These are phyloP conservation scores for Blastobotrys aristatus DNA, from an alignment of 1,139 yeast species.

Conservation along the genomic window DNA sequence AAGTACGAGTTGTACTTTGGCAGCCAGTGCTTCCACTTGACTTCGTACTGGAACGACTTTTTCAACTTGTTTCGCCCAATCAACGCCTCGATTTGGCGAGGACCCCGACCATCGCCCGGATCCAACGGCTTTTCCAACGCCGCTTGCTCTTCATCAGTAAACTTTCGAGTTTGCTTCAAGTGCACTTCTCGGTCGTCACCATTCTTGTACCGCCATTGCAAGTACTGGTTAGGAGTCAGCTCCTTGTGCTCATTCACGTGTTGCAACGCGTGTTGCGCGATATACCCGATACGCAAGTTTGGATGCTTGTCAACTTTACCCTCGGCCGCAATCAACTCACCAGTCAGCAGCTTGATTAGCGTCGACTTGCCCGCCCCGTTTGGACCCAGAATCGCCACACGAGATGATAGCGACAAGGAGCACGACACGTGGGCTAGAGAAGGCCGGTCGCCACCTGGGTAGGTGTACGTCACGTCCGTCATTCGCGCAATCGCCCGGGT, in stretches of 20 bases:
- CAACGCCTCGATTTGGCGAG: slow-evolving; percentile 83
- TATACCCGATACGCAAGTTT: slow-evolving; percentile 94
- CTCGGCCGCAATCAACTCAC: slow-evolving; percentile 75
- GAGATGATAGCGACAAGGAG: slow-evolving; percentile 82
- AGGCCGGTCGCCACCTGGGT: slow-evolving; percentile 87
- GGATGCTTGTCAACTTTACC: slow-evolving; percentile 98
- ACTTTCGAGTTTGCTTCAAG: slow-evolving; percentile 85
- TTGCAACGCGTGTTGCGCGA: slow-evolving; percentile 97
- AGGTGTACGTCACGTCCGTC: slow-evolving; percentile 77
- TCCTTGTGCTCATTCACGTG: slow-evolving; percentile 97
- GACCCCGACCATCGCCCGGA: slow-evolving; percentile 82
- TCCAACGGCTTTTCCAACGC: slow-evolving; percentile 76
- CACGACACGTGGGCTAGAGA: slow-evolving; percentile 76
- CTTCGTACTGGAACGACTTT: slow-evolving; percentile 93
- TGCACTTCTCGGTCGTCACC: slow-evolving; percentile 98
- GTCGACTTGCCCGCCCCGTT: slow-evolving; percentile 99
- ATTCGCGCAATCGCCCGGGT: slow-evolving; percentile 94
- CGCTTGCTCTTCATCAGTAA: slow-evolving; percentile 76
- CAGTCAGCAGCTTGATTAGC: slow-evolving; percentile 85
- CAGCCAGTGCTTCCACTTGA: slow-evolving; percentile 90
- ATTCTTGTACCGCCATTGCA: slow-evolving; percentile 96
- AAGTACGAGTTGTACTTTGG: slow-evolving; percentile 95
- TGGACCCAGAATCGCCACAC: slow-evolving; percentile 96
- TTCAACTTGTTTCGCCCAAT: slow-evolving; percentile 96
- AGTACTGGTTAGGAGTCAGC: slow-evolving; percentile 93